Percentiles rank a stretch among this genome's conserved stretches.
phyloP scores from a whole-genome alignment of 495 filamentous ascomycete genomes.

The Penicillium mononematosum region DNA sequence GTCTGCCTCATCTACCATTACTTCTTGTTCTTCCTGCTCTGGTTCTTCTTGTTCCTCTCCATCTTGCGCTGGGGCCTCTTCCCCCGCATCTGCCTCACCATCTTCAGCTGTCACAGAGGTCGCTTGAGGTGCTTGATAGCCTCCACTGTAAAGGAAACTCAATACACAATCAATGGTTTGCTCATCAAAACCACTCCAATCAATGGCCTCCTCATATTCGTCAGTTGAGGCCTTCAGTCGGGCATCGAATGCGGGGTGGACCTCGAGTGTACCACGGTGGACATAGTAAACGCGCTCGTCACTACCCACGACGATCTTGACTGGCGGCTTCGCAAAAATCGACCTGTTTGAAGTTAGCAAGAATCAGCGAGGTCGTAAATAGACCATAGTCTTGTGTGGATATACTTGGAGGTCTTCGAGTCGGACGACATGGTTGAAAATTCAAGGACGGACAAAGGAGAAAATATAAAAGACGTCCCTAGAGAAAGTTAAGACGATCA shows the following conservation, averaged over 20 bases:
- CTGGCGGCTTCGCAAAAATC: conserved; percentile 4
- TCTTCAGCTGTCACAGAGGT: not conserved
- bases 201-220: not conserved
- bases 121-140: not conserved
- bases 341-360: conserved; percentile 3
- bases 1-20: not conserved
- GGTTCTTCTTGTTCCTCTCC: not conserved
- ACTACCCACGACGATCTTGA: conserved; percentile 8
- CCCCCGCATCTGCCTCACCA: not conserved
- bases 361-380: not conserved
- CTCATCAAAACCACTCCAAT: conserved; percentile 15
- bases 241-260: conserved; percentile 7
- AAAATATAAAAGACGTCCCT: not conserved
- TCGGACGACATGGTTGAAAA: not conserved
- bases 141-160: conserved; percentile 14
- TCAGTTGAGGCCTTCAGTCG: not conserved
- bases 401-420: not conserved
- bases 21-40: not conserved
- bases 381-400: not conserved
- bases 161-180: conserved; percentile 18
- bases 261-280: conserved; percentile 7
- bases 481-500: not conserved
- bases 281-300: conserved; percentile 1
- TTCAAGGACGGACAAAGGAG: not conserved
- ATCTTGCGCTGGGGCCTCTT: not conserved